Evolutionary conservation across 371 early-diverging fungal genomes (phyloP).

Genomic region (Zancudomyces culisetae): DNA sequence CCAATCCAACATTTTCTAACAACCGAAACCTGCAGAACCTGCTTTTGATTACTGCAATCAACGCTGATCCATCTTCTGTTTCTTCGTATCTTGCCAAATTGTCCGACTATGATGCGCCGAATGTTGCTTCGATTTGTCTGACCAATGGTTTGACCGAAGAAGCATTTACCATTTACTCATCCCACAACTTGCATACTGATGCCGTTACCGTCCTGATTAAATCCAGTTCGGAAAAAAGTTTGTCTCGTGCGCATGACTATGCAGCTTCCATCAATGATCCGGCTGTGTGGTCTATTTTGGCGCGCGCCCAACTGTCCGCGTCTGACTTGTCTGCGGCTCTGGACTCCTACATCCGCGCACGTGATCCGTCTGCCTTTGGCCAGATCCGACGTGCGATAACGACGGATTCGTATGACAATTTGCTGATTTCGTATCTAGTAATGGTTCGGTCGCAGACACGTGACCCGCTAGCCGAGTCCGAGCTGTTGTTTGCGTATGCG

Average conservation of each 20-base stretch:
- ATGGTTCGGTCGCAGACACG: conserved; percentile 85
- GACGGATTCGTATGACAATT: conserved; percentile 70
- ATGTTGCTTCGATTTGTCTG: conserved; percentile 88
- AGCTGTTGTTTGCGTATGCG: conserved; percentile 82
- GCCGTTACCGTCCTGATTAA: conserved; percentile 79
- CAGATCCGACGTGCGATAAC: conserved; percentile 72
- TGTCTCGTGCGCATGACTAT: conserved; percentile 89
- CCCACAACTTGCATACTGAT: conserved; percentile 63
- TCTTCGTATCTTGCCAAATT: conserved; percentile 86
- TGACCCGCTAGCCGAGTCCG: conserved; percentile 82
- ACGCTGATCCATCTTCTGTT: conserved; percentile 76
- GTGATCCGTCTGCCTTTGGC: conserved; percentile 70
- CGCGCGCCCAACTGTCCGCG: conserved; percentile 79
- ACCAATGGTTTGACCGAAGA: conserved; percentile 79
- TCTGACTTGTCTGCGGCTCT: conserved; percentile 85
- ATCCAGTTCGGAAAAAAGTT: conserved; percentile 71
- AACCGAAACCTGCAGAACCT: conserved; percentile 93
- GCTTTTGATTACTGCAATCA: conserved; percentile 91
- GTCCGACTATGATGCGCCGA: conserved; percentile 84
- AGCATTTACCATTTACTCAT: conserved; percentile 88
- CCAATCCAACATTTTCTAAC: conserved; percentile 50
- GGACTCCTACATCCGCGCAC: conserved; percentile 87
- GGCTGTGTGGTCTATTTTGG: conserved; percentile 87
- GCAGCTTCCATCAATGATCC: conserved; percentile 77
- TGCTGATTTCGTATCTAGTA: conserved; percentile 75